A percentile compares a stretch with the other conserved stretches of the same genome.
These are phyloP conservation scores for Brassica juncea DNA, from an alignment of 345 rosid genomes.

Conservation along the genomic window DNA sequence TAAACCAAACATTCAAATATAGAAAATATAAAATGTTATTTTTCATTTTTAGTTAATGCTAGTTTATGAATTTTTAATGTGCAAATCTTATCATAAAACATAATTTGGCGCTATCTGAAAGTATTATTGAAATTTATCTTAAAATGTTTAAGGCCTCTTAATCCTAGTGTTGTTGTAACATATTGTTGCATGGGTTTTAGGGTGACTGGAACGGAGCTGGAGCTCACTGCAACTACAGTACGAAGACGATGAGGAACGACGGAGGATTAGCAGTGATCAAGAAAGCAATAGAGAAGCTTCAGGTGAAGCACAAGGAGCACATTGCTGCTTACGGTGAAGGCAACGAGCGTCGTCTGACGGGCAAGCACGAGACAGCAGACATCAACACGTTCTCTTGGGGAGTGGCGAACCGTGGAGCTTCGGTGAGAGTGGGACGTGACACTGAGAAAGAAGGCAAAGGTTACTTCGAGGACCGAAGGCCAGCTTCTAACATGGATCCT, in stretches of 20 bases:
- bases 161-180: background rate
- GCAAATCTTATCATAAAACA: background rate
- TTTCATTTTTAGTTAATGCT: background rate
- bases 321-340: slow-evolving; percentile 92
- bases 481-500: slow-evolving; percentile 83
- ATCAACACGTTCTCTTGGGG: slow-evolving; percentile 81
- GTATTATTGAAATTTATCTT: background rate
- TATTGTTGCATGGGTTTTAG: slow-evolving; percentile 33
- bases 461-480: slow-evolving; percentile 76
- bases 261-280: slow-evolving; percentile 74
- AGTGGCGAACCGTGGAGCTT: slow-evolving; percentile 75
- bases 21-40: no score
- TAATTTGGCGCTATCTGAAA: no score
- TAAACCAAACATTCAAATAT: background rate
- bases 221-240: slow-evolving; percentile 91
- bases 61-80: background rate
- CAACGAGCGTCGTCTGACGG: slow-evolving; percentile 82
- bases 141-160: background rate
- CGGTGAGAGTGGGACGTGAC: slow-evolving; percentile 72
- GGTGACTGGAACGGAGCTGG: slow-evolving; percentile 99
- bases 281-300: slow-evolving; percentile 80
- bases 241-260: slow-evolving; percentile 72
- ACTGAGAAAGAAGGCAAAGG: slow-evolving; percentile 73
- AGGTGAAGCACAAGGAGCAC: slow-evolving; percentile 74
- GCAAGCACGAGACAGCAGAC: slow-evolving; percentile 75